Base-by-base conservation (phyloP, 176 grass and related monocot species). In the Ensete ventricosum region DNA sequence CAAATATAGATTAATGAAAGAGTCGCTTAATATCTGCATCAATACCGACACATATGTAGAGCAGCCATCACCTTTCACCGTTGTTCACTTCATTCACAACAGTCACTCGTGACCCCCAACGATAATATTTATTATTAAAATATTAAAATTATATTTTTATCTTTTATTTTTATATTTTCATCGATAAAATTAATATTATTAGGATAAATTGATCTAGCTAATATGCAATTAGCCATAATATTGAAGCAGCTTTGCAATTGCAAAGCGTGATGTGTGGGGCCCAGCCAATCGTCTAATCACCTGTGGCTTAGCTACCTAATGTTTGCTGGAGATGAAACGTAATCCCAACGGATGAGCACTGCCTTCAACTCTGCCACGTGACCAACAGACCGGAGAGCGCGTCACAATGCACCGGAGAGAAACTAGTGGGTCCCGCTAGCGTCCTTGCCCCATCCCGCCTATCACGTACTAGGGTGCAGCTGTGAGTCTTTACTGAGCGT, bases 31-130 rank as follows among this genome's bases (percentile, higher is more conserved):
- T 43, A 6, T 43, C 3, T 43, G 0, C 4, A 43, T 34, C 34
- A 0, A 6, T 4, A 34, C 0, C 3, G 3, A 43, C 0, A 43
- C 34, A 43, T 0, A 43, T 6, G 0, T 0, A 43, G 0, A 43
- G 4, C 4, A 0, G 0, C 6, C 4, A 0, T 43, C 5, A 6
- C 3, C 0, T 43, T 4, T 43, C 0, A 4, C 0, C 5, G 3
- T 43, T 0, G 0, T 0, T 43, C 4, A 6, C 4, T 0, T 43
- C 4, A 6, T 43, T 0, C 0, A 43, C 34, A 6, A 6, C 0
- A 43, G 0, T 43, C 4, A 6, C 5, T 6, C 0, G 34, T 6
- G 4, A 0, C 0, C 4, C 0, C 0, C 5, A 4, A 6, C 34
- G 4, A 43, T 6, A 29, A 29, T 0, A 29, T 29, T 29, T 1